Base-by-base conservation (phyloP, 1,284 basidiomycete genomes). In the Ganoderma boninense region DNA sequence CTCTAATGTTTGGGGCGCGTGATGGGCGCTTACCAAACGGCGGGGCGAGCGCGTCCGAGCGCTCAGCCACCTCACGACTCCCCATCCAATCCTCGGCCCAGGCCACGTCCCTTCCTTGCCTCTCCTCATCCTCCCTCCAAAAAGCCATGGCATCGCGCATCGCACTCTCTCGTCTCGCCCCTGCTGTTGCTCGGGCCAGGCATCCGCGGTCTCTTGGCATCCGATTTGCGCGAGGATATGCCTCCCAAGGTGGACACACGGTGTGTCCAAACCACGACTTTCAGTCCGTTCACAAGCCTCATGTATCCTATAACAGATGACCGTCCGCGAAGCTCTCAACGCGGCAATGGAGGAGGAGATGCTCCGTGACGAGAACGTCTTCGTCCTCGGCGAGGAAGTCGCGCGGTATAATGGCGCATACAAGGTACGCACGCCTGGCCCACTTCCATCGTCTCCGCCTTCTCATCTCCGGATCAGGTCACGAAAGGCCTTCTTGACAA, bases 301-400 rank as follows among this genome's bases (percentile, higher is more conserved):
- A 72, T 75, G 42, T 71, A 43, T 14, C 29, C 43, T 20, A 59
- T 29, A 49, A 32, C 80, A 97, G 94, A 95, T 99, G 96, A 99
- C 97, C 65, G 97, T 99, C 72, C 95, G 98, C 80, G 98, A 99
- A 71, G 98, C 98, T 54, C 92, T 99, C 76, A 99, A 99, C 85
- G 85, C 92, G 71, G 98, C 98, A 46, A 97, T 99, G 95, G 98
- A 99, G 87, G 98, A 99, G 86, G 98, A 99, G 87, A 99, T 99
- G 98, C 82, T 94, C 78, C 91, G 96, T 64, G 98, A 99, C 84
- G 94, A 97, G 82, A 93, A 87, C 52, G 98, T 99, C 65, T 99
- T 98, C 83, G 85, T 99, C 80, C 85, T 99, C 78, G 98, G 98
- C 75, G 98, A 99, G 84, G 98, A 99, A 84, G 98, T 99, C 68